Evolutionary conservation across 2,329 filamentous ascomycete species (phyloP).

Genomic region (Colletotrichum orchidophilum): DNA sequence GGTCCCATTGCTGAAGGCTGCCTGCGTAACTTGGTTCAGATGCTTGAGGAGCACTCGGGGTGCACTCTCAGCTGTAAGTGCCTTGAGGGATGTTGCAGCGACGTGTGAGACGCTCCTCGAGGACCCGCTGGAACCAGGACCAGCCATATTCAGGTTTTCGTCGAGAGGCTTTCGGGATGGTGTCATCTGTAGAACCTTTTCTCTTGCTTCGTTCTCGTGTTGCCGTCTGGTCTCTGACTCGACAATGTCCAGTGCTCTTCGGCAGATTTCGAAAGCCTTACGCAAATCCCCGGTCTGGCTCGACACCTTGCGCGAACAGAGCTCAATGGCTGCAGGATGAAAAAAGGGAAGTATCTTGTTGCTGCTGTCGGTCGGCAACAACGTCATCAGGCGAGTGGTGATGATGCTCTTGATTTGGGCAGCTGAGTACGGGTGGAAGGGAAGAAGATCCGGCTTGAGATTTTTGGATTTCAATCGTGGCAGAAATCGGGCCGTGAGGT

Average conservation of each 20-base stretch:
- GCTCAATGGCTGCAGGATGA: conserved; percentile 91
- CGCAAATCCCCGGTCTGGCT: conserved; percentile 93
- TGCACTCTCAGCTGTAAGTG: conserved; percentile 79
- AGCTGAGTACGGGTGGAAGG: conserved; percentile 92
- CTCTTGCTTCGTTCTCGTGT: conserved; percentile 70
- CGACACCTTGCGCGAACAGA: conserved; percentile 94
- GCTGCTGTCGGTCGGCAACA: conserved; percentile 68
- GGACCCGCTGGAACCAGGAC: conserved; percentile 44
- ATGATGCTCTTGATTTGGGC: conserved; percentile 89
- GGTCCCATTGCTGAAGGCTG: conserved; percentile 90
- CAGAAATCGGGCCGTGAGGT: conserved; percentile 93
- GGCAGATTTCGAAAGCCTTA: conserved; percentile 94
- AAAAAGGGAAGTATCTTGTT: conserved; percentile 80
- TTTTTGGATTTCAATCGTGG: conserved; percentile 93
- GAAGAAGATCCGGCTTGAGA: conserved; percentile 86
- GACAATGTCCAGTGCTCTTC: conserved; percentile 86
- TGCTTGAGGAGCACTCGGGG: conserved; percentile 91
- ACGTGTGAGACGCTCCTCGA: conserved; percentile 57
- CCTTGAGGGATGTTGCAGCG: conserved; percentile 63
- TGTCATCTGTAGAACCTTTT: conserved; percentile 66
- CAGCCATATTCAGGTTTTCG: conserved; percentile 81
- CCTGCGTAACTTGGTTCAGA: conserved; percentile 88
- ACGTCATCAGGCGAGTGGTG: conserved; percentile 79
- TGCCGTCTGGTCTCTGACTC: conserved; percentile 84
- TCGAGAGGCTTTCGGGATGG: conserved; percentile 81